Percentiles rank a stretch among this genome's conserved stretches.
These are phyloP conservation scores for Lumnitzera littorea DNA, from an alignment of 345 rosid genomes.

Conservation along the genomic window DNA sequence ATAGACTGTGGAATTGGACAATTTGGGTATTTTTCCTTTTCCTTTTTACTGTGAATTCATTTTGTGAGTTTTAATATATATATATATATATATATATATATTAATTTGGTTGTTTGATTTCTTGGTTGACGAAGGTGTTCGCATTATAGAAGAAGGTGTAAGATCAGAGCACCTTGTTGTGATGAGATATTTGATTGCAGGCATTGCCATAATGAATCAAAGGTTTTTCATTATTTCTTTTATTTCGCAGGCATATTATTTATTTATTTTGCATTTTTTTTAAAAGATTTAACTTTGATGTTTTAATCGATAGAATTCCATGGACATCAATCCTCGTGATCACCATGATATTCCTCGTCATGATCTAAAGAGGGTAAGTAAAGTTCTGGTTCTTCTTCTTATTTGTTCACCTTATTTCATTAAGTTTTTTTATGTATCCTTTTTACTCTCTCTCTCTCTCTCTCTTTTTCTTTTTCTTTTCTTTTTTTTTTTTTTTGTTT, in stretches of 20 bases:
- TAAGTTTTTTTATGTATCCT: too few species aligned
- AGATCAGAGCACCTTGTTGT: slow-evolving; percentile 49
- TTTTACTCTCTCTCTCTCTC: too few species aligned
- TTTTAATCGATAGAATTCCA: slow-evolving; percentile 19
- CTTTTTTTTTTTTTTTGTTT: not conserved
- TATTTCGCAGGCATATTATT: not conserved
- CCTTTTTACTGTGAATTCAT: too few species aligned
- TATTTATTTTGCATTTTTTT: not conserved
- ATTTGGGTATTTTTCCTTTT: too few species aligned
- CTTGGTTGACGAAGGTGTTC: slow-evolving; percentile 19
- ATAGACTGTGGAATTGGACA: too few species aligned
- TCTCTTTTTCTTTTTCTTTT: not conserved
- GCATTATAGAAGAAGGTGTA: slow-evolving; percentile 43
- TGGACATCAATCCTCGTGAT: slow-evolving; percentile 27
- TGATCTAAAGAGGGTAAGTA: slow-evolving; percentile 30
- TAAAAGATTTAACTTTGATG: not conserved
- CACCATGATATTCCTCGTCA: slow-evolving; percentile 50
- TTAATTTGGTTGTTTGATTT: too few species aligned
- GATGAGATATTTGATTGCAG: slow-evolving; percentile 43
- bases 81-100: too few species aligned
- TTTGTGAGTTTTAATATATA: too few species aligned
- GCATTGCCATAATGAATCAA: slow-evolving; percentile 43
- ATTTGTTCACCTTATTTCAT: too few species aligned
- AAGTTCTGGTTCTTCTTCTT: not conserved
- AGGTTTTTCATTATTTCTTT: slow-evolving; percentile 12